Percentiles rank a stretch among this genome's conserved stretches.
phyloP scores from a whole-genome alignment of 345 rosid genomes.

The Syzygium aromaticum region DNA sequence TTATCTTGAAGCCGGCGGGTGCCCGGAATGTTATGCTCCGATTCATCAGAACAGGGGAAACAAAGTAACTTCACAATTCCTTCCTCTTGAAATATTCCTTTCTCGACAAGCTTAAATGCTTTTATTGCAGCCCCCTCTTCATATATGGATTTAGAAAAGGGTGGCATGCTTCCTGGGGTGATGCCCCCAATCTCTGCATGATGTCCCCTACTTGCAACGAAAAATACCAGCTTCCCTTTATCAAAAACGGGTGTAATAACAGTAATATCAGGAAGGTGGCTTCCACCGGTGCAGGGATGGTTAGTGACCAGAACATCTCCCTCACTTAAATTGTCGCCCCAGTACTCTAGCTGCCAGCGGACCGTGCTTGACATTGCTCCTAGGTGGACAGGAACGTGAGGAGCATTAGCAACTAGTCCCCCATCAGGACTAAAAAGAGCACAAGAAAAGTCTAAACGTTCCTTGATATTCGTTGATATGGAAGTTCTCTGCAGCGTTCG shows the following conservation, averaged over 20 bases:
- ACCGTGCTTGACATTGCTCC: conserved; percentile 99
- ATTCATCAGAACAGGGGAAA: conserved; percentile 48
- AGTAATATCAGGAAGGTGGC: conserved; percentile 97
- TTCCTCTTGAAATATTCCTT: conserved; percentile 81
- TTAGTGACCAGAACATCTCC: conserved; percentile 93
- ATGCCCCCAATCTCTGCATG: conserved; percentile 99
- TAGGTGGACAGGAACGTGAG: conserved; percentile 94
- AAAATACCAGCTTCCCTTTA: conserved; percentile 68
- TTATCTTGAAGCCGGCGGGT: conserved; percentile 86
- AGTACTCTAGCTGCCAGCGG: conserved; percentile 77
- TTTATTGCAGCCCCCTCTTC: conserved; percentile 98
- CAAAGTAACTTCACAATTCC: conserved; percentile 70
- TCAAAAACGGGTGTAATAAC: conserved; percentile 90
- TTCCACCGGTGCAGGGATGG: conserved; percentile 97
- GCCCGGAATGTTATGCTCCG: conserved; percentile 55
- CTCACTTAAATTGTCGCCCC: conserved; percentile 67
- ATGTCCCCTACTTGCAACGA: conserved; percentile 97
- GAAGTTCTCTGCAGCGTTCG: conserved; percentile 94
- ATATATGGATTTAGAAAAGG: conserved; percentile 90
- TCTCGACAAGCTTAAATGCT: conserved; percentile 88
- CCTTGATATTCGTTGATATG: conserved; percentile 93
- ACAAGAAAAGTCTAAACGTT: conserved; percentile 91
- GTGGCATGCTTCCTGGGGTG: conserved; percentile 99
- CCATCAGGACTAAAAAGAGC: conserved; percentile 96
- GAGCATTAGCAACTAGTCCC: conserved; percentile 94